Evolutionary conservation across 1,284 basidiomycete species (phyloP), one percentile per base, ranked within the genome.

Genomic region (Xerocomus nothofagi): DNA sequence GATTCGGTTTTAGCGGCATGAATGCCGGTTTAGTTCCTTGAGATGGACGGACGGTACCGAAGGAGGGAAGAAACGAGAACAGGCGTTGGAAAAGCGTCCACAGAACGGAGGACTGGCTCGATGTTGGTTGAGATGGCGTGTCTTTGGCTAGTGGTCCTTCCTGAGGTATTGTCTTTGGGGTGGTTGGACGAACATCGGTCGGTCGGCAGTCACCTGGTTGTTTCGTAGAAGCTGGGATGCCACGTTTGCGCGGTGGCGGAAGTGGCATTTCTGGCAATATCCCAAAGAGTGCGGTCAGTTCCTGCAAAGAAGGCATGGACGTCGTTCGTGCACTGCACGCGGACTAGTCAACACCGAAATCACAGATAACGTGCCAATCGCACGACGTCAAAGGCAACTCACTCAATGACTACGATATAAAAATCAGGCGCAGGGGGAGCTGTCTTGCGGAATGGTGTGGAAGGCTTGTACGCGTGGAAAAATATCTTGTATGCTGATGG

Each of bases 391-490:
- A 14, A 29, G 20, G 26, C 9, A 4, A 71, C 87, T 61, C 57
- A 93, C 91, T 94, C 83, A 41, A 96, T 77, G 2, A 96, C 87
- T 0, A 91, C 89, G 15, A 98, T 73, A 46, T 86, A 80, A 68
- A 93, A 99, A 68, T 98, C 93, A 6, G 96, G 93, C 1, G 79
- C 76, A 6, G 88, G 84, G 2, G 88, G 90, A 2, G 81, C 72
- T 0, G 86, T 84, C 68, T 91, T 93, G 62, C 85, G 86, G 72
- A 88, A 97, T 8, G 86, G 75, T 0, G 93, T 92, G 3, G 79
- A 79, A 2, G 96, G 96, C 62, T 97, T 96, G 77, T 96, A 98
- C 4, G 95, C 77, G 65, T 98, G 88, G 71, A 80, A 99, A 73
- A 97, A 98, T 18, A 90, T 78, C 43, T 81, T 75, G 67, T 94